Evolutionary conservation across 1,284 basidiomycete species (phyloP), one percentile per base, ranked within the genome.

Genomic region (Cutaneotrichosporon sp.): DNA sequence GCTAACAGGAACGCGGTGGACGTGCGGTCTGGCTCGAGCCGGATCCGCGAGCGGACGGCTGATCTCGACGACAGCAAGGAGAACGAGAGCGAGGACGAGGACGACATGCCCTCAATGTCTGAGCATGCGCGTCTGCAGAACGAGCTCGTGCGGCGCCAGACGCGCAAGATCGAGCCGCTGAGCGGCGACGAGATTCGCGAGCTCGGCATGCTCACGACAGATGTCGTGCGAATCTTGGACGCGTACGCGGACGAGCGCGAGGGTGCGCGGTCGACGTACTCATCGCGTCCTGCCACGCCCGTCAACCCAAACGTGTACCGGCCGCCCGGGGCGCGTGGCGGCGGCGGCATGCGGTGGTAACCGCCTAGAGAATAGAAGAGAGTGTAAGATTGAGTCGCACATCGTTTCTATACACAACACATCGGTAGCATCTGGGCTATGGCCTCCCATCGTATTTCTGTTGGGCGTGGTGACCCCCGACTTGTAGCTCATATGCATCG

Each of bases 191-290:
- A 94, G 80, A 82, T 90, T 67, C 85, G 84, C 72, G 90, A 93
- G 71, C 81, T 93, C 60, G 89, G 91, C 68, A 75, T 85, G 46
- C 82, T 92, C 71, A 91, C 90, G 18, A 84, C 85, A 66, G 87
- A 89, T 69, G 83, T 92, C 58, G 90, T 92, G 40, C 80, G 83
- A 36, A 86, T 92, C 59, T 80, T 94, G 56, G 74, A 79, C 58
- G 70, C 69, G 34, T 81, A 79, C 66, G 71, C 75, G 5, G 64
- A 69, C 31, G 78, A 81, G 68, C 64, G 78, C 60, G 74, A 76
- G 59, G 73, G 73, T 9, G 69, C 66, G 31, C 57, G 64, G 49
- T 67, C 65, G 21, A 66, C 67, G 31, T 70, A 69, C 51, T 55
- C 58, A 10, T 68, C 70, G 26, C 47, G 73, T 7, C 72, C 73